A percentile compares a stretch with the other conserved stretches of the same genome.
phyloP scores from a whole-genome alignment of 306 rosid genomes.

The Calophaca sinica region DNA sequence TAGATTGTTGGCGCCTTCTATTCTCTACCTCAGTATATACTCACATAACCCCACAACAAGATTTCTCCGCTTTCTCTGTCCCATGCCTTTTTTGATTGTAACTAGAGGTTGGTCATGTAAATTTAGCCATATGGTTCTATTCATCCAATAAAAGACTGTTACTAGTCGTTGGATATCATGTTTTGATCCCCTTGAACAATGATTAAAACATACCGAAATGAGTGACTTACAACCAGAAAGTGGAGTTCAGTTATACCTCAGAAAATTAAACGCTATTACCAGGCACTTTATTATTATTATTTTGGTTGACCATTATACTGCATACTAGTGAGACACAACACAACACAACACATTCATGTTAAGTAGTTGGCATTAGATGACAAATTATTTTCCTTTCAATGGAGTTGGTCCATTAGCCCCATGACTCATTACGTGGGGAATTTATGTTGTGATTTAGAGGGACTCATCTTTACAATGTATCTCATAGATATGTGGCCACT shows the following conservation, averaged over 20 bases:
- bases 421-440: slow-evolving; percentile 39
- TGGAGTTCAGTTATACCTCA: background rate
- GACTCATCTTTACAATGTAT: slow-evolving; percentile 27
- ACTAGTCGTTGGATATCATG: slow-evolving; percentile 26
- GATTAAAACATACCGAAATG: slow-evolving; percentile 17
- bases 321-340: slow-evolving; percentile 28
- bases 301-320: background rate
- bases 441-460: slow-evolving; percentile 21
- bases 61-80: slow-evolving; percentile 34
- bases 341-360: slow-evolving; percentile 4
- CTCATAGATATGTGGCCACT: background rate
- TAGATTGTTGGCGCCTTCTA: slow-evolving; percentile 42
- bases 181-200: slow-evolving; percentile 36
- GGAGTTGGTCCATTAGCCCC: slow-evolving; percentile 37
- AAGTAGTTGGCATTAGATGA: slow-evolving; percentile 13
- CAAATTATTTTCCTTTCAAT: slow-evolving; percentile 28
- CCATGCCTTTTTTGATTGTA: slow-evolving; percentile 41
- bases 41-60: slow-evolving; percentile 34
- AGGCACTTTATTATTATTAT: background rate
- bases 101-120: slow-evolving; percentile 45
- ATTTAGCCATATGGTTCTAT: slow-evolving; percentile 39
- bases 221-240: background rate
- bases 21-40: slow-evolving; percentile 35
- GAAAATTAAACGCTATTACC: background rate
- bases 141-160: slow-evolving; percentile 45